Base-by-base conservation (phyloP, 192 early-diverging fungal genomes). In the Gryganskiella cystojenkinii region DNA sequence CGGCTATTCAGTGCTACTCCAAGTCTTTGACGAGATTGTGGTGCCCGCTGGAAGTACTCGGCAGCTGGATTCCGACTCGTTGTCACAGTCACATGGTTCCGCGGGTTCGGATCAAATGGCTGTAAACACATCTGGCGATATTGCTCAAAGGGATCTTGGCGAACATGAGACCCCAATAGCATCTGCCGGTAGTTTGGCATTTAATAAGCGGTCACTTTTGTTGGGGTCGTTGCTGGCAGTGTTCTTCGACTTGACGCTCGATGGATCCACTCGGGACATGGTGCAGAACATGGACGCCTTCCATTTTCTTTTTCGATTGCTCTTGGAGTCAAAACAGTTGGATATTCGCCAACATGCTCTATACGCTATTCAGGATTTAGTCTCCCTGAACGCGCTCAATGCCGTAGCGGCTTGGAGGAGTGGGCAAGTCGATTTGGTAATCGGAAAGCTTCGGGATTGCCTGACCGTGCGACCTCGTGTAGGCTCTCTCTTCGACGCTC, bases 291-390 rank as follows among this genome's bases (percentile, higher is more conserved):
- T 25, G 31, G 80, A 75, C 46, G 71, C 67, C 27, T 63, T 55
- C n/a, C 71, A 81, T 40, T 73, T 81, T 27, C 44, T 81, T 10
- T 75, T 81, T 35, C 63, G 71, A 2, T 43, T 73, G 6, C 49
- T 75, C 28, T 44, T 81, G 20, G 58, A 67, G 20, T 81, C 80
- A 1, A 75, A 67, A 35, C 67, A 81, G 22, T 67, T 81, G 30
- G 80, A 81, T 61, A 42, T 81, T 3, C 71, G 80, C 14, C 80
- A 81, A 40, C 56, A 81, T 9, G 80, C 80, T 27, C 35, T 81
- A 17, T 70, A 75, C 53, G 62, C 67, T n/a, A 81, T 81, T 49
- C 80, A 70, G n/a, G 80, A 81, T 44, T 30, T 81, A 27, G 61
- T 81, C 1, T 57, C 80, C 4, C 45, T 75, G 11, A 81, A 81